Base-by-base conservation (phyloP, 1,284 basidiomycete species). In the Hemileia vastatrix region DNA sequence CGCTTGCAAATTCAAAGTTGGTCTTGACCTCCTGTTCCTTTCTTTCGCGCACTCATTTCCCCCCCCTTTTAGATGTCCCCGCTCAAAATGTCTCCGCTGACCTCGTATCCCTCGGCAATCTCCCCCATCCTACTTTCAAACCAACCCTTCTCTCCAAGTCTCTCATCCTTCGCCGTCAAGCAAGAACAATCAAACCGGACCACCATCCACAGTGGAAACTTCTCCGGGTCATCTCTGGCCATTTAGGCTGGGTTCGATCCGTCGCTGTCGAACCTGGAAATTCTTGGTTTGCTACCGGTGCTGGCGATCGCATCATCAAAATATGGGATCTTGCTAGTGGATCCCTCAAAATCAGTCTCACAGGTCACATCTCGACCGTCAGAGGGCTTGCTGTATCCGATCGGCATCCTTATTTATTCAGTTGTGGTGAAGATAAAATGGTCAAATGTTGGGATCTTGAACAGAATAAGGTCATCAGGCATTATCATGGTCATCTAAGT, bases 401-500 rank as follows among this genome's bases (percentile, higher is more conserved):
- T 6, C 80, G 94, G 63, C 94, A 97, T 78, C 95, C 94, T 1
- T 98, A 99, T 77, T 79, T 99, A 24, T 99, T 99, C 76, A 95
- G 91, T 5, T 92, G 88, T 65, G 92, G 90, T 57, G 94, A 99
- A 77, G 94, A 99, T 78, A 97, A 97, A 88, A 95, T 95, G 90
- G 93, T 99, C 50, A 98, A 97, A 80, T 98, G 95, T 73, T 98
- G 95, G 95, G 94, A 99, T 74, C 78, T 99, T 58, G 95, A 99
- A 78, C 87, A 88, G 19, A 99, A 99, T 81, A 96, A 96, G 77
- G 94, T 98, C 66, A 97, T 99, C 67, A 83, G 94, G 45, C 92
- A 97, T 76, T 98, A 98, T 76, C 92, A 96, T 74, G 94, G 94
- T 1, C 94, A 98, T 77, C 82, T 95, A 40, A 96, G 92, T 1